Evolutionary conservation across 768 basidiomycete genomes (phyloP), one percentile per base, ranked within the genome.

Genomic region (Multifurca ochricompacta): DNA sequence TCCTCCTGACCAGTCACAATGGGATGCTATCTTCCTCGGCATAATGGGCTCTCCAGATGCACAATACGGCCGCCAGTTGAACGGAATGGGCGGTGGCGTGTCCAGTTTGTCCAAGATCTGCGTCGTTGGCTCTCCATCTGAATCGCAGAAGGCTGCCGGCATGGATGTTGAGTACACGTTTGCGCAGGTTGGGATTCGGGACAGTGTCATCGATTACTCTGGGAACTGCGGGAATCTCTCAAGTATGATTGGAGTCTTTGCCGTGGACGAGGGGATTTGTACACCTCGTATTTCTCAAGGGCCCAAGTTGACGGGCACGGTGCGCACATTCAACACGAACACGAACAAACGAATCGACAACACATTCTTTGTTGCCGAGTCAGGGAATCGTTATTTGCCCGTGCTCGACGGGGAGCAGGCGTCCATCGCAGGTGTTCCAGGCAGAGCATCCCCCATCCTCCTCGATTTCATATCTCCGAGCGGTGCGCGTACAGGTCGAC

Each of bases 41-140:
- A 76, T 87, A 13, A 88, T 89, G 85, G 87, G 87, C n/a, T 87
- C 85, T 3, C 87, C 87, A 0, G 87, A 91, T 62, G 73, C 80
- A 2, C 70, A 76, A 51, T 70, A 85, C 60, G 79, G 78, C 1
- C 71, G 85, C 14, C 87, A 91, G 67, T 72, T 89, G 13, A 82
- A 91, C 59, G 87, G 87, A 10, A 86, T 89, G 83, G 87, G 87
- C 8, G 85, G 87, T 6, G 87, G 87, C 3, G 69, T 85, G 8
- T 84, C 82, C 14, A 85, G 82, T 53, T 73, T 87, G 6, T 86
- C 84, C 32, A 91, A 91, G 64, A 77, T 88, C 14, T 80, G 78
- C 60, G 77, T 90, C 42, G 80, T 89, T 3, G 78, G 75, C 6
- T 53, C 72, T 40, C 73, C 83, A 6, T 72, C 77, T 0, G 62